A percentile compares a stretch with the other conserved stretches of the same genome.
phyloP scores from a whole-genome alignment of 495 filamentous ascomycete genomes.

The Oleoguttula mirabilis region DNA sequence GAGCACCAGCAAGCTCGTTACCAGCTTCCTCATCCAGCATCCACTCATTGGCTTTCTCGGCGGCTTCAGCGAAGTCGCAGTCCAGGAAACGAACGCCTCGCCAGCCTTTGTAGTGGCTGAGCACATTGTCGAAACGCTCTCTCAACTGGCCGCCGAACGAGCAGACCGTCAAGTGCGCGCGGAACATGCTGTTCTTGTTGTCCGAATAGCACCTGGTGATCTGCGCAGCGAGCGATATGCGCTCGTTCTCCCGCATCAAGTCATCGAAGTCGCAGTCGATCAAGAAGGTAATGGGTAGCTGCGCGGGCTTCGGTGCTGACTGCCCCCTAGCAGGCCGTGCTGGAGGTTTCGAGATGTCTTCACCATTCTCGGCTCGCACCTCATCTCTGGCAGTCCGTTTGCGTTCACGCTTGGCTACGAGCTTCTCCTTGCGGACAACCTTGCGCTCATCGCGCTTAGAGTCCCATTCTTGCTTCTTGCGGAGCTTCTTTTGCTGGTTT shows the following conservation, averaged over 20 bases:
- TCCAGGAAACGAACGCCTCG: constrained; percentile 58
- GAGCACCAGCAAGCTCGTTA: constrained; percentile 43
- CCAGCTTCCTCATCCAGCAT: constrained; percentile 42
- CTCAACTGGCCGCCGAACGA: constrained; percentile 66
- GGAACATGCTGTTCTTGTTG: constrained; percentile 53
- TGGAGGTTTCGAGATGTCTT: not conserved
- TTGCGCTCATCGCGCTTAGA: constrained; percentile 57
- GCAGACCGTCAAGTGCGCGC: constrained; percentile 57
- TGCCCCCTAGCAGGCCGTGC: constrained; percentile 21
- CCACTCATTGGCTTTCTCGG: constrained; percentile 43
- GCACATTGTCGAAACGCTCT: constrained; percentile 62
- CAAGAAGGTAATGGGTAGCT: constrained; percentile 62
- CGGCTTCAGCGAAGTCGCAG: constrained; percentile 56
- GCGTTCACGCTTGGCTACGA: constrained; percentile 48
- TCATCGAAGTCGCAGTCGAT: constrained; percentile 89
- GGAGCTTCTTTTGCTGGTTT: constrained; percentile 64
- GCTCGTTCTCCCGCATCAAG: constrained; percentile 73
- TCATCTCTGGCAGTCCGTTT: constrained; percentile 33
- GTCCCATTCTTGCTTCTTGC: constrained; percentile 54
- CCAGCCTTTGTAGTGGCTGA: constrained; percentile 64
- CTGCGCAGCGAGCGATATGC: constrained; percentile 68
- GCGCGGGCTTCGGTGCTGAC: constrained; percentile 22
- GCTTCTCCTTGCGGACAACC: constrained; percentile 57
- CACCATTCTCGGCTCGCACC: not conserved
- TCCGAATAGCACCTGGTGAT: constrained; percentile 81